These are phyloP conservation scores for Volvox carteri DNA, from an alignment of 163 green algal species.

Conservation along the genomic window DNA sequence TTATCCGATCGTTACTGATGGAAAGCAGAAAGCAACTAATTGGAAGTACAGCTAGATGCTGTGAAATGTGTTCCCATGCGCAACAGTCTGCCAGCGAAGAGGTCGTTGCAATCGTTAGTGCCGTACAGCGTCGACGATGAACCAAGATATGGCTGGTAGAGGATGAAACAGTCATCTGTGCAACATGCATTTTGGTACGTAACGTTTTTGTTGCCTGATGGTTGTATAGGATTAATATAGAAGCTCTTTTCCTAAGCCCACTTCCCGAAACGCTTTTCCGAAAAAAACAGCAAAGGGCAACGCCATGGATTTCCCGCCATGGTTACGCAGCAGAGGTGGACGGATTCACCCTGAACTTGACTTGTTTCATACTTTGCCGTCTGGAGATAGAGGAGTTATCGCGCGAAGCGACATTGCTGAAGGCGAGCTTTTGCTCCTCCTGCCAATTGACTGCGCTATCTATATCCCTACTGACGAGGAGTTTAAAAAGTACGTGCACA, in stretches of 20 bases:
- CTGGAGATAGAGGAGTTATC: conserved; percentile 65
- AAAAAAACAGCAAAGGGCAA: not conserved
- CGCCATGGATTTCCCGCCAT: conserved; percentile 53
- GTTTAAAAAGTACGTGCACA: not conserved
- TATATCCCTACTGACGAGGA: conserved; percentile 11
- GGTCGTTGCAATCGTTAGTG: no score
- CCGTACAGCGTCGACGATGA: not conserved
- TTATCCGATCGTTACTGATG: no score
- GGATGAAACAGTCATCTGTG: not conserved
- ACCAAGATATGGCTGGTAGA: no score
- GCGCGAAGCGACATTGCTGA: conserved; percentile 63
- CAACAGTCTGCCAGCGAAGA: no score
- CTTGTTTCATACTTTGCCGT: conserved; percentile 53
- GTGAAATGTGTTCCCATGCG: no score
- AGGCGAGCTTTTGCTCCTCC: conserved; percentile 68
- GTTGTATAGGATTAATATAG: not conserved
- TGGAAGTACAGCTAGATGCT: no score
- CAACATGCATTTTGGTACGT: not conserved
- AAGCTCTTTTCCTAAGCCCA: not conserved
- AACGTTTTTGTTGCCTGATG: not conserved
- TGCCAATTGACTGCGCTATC: not conserved
- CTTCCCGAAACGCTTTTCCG: not conserved
- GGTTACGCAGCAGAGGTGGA: conserved; percentile 60
- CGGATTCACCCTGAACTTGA: conserved; percentile 59
- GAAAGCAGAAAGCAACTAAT: no score